Percentiles rank a stretch among this genome's conserved stretches.
These are phyloP conservation scores for Trypanosoma mega DNA, from an alignment of 208 protist genomes.

Conservation along the genomic window DNA sequence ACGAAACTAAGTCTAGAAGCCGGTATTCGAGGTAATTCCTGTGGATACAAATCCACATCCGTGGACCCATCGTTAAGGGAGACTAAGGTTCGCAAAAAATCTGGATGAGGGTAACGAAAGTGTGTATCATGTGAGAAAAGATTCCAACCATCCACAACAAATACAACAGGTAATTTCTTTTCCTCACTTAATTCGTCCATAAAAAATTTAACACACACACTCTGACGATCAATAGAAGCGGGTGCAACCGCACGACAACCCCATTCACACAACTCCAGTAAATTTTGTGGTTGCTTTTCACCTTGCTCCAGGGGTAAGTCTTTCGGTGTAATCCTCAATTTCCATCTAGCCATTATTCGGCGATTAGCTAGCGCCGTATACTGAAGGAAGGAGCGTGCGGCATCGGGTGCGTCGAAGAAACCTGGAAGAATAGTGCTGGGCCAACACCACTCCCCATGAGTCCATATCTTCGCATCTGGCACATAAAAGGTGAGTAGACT, in stretches of 20 bases:
- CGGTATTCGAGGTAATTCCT: conserved; percentile 89
- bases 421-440: conserved; percentile 88
- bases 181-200: conserved; percentile 86
- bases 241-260: conserved; percentile 73
- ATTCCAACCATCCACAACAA: conserved; percentile 91
- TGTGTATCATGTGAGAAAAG: conserved; percentile 90
- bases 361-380: conserved; percentile 78
- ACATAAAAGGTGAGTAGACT: conserved; percentile 83
- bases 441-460: conserved; percentile 91
- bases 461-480: conserved; percentile 84
- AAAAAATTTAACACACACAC: conserved; percentile 89
- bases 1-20: conserved; percentile 87
- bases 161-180: conserved; percentile 80
- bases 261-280: conserved; percentile 87
- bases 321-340: conserved; percentile 66
- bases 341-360: conserved; percentile 52
- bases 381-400: conserved; percentile 71
- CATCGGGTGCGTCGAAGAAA: conserved; percentile 91
- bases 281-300: conserved; percentile 66
- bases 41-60: conserved; percentile 85
- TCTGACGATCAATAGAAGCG: conserved; percentile 86
- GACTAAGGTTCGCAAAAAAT: conserved; percentile 84
- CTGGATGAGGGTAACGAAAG: conserved; percentile 89
- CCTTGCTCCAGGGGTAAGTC: conserved; percentile 82
- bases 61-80: conserved; percentile 75